Conservation (phyloP, 2,329 filamentous ascomycete genomes). For the Ophiognomonia clavigignenti-juglandacearum region DNA sequence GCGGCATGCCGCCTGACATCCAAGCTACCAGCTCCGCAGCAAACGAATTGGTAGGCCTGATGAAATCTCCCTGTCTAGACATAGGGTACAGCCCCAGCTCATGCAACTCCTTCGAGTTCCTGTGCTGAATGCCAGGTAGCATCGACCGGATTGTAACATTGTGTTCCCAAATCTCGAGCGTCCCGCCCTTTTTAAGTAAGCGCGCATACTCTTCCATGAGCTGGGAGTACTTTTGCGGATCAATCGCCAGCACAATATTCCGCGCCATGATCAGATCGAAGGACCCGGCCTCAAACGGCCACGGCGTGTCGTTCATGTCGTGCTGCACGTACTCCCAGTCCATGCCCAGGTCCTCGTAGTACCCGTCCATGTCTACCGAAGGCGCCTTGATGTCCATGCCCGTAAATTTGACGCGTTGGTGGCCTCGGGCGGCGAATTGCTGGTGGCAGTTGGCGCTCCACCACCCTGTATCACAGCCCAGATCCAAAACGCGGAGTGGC, state of each 20-base stretch:
- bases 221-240: conserved; percentile 55
- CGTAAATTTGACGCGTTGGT: conserved; percentile 21
- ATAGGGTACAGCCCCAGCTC: conserved; percentile 2
- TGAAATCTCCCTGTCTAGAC: conserved; percentile 52
- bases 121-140: conserved; percentile 43
- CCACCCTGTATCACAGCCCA: conserved; percentile 58
- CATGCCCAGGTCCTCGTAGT: conserved; percentile 16
- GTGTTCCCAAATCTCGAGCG: conserved; percentile 60
- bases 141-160: conserved; percentile 58
- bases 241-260: conserved; percentile 32
- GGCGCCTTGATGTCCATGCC: conserved; percentile 22
- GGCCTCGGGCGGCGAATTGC: conserved; percentile 19
- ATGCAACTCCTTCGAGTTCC: conserved; percentile 36
- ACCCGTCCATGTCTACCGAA: background rate
- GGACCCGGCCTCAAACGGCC: conserved; percentile 32
- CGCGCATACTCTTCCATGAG: conserved; percentile 53
- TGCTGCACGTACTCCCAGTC: conserved; percentile 55
- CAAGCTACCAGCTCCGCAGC: conserved; percentile 55
- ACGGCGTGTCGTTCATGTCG: conserved; percentile 50
- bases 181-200: conserved; percentile 54
- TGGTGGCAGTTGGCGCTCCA: conserved; percentile 45
- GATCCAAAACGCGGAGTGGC: conserved; percentile 53
- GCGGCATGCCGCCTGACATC: conserved; percentile 53
- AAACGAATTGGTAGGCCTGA: conserved; percentile 58
- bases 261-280: conserved; percentile 13